These are phyloP conservation scores for Cerioporus squamosus DNA, from an alignment of 1,284 basidiomycete species.

Conservation along the genomic window DNA sequence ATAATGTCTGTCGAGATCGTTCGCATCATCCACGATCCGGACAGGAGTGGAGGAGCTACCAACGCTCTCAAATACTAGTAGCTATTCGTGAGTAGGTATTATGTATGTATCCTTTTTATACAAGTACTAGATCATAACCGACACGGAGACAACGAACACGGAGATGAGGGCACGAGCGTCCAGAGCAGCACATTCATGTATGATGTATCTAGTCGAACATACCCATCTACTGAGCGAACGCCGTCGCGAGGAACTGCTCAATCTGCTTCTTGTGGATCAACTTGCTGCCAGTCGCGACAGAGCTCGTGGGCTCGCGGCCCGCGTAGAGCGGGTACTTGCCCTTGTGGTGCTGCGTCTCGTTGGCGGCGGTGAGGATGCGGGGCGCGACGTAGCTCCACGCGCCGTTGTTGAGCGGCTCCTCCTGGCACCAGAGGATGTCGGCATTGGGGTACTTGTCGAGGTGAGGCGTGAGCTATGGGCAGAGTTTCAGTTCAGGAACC, in stretches of 20 bases:
- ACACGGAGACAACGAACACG: neutral
- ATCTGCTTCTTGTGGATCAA: slow-evolving; percentile 88
- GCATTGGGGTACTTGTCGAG: slow-evolving; percentile 97
- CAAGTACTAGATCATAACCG: slow-evolving; percentile 13
- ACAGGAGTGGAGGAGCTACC: too few relatives aligned
- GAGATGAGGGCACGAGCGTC: neutral
- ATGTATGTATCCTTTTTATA: slow-evolving; percentile 15
- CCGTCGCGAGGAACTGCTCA: slow-evolving; percentile 67
- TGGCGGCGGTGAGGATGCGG: slow-evolving; percentile 81
- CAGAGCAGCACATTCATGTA: too few relatives aligned
- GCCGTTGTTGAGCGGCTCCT: slow-evolving; percentile 93
- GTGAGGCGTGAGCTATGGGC: slow-evolving; percentile 75
- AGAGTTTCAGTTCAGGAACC: slow-evolving; percentile 11
- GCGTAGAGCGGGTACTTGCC: slow-evolving; percentile 88
- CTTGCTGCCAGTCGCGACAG: slow-evolving; percentile 92
- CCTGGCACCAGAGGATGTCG: slow-evolving; percentile 90
- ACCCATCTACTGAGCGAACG: slow-evolving; percentile 44
- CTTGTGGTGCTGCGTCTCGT: slow-evolving; percentile 89
- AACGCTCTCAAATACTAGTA: neutral
- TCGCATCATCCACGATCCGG: too few relatives aligned
- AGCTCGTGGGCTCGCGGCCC: slow-evolving; percentile 86
- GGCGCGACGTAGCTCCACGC: slow-evolving; percentile 94
- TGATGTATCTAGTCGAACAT: neutral
- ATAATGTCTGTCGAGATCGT: too few relatives aligned
- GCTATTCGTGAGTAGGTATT: slow-evolving; percentile 22